These are phyloP conservation scores for Ustulina deusta DNA, from an alignment of 2,329 filamentous ascomycete genomes.

Conservation along the genomic window DNA sequence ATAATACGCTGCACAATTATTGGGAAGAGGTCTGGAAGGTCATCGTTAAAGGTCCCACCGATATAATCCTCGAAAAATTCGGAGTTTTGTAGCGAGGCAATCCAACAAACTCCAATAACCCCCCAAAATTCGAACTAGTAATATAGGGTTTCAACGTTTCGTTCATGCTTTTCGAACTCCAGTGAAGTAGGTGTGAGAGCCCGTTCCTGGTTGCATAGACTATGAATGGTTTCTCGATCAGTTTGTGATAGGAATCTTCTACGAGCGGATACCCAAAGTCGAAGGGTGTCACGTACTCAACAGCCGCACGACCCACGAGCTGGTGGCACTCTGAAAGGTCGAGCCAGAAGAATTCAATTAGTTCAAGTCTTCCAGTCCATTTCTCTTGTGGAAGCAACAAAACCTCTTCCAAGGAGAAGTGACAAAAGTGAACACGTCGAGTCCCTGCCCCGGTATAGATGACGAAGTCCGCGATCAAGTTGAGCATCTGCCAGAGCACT, in stretches of 20 bases:
- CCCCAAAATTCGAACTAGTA: slow-evolving; percentile 5
- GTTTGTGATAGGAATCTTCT: slow-evolving; percentile 15
- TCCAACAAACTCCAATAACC: slow-evolving; percentile 1
- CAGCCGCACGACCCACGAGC: background rate
- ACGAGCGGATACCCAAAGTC: slow-evolving; percentile 10
- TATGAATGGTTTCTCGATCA: background rate
- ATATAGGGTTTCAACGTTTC: slow-evolving; percentile 1
- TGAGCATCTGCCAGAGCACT: slow-evolving; percentile 19
- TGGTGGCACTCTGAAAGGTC: slow-evolving; percentile 6
- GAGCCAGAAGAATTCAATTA: slow-evolving; percentile 7
- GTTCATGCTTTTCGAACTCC: background rate
- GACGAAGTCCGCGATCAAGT: slow-evolving; percentile 14
- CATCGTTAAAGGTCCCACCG: too few species aligned
- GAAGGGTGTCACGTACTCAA: slow-evolving; percentile 8
- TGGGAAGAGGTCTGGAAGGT: too few species aligned
- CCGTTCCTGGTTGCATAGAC: slow-evolving; percentile 10
- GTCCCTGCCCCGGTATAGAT: background rate
- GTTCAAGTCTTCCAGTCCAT: slow-evolving; percentile 5
- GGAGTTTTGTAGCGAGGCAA: background rate
- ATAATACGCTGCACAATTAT: too few species aligned
- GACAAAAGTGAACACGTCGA: slow-evolving; percentile 2
- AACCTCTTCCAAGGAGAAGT: slow-evolving; percentile 10
- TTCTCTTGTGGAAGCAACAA: slow-evolving; percentile 8
- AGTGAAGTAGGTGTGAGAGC: background rate
- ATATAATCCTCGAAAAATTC: too few species aligned